A percentile compares a stretch with the other conserved stretches of the same genome.
These are phyloP conservation scores for Solanum commersonii DNA, from an alignment of 257 asterid species.

Conservation along the genomic window DNA sequence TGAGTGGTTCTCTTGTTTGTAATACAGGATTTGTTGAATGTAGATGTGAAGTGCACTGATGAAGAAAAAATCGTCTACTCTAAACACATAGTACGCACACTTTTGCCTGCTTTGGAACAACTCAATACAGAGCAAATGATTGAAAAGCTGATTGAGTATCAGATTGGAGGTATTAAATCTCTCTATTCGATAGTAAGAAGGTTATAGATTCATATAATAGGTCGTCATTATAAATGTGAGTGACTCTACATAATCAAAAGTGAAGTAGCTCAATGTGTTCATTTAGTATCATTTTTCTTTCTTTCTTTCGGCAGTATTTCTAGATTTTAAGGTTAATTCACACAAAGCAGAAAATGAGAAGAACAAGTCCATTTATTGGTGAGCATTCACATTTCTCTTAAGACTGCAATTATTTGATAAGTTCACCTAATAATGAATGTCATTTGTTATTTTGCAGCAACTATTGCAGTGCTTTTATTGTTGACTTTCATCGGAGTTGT, in stretches of 20 bases:
- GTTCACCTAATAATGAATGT: neutral
- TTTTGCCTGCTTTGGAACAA: conserved; percentile 61
- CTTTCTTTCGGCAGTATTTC: conserved; percentile 37
- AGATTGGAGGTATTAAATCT: conserved; percentile 36
- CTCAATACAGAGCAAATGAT: conserved; percentile 40
- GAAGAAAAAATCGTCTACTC: conserved; percentile 41
- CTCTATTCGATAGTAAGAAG: neutral
- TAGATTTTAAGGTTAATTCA: conserved; percentile 31
- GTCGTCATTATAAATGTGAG: neutral
- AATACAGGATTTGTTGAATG: conserved; percentile 27
- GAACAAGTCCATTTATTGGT: conserved; percentile 66
- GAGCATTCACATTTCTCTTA: neutral
- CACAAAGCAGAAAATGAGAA: conserved; percentile 5
- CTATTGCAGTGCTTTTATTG: conserved; percentile 62
- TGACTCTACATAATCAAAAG: neutral
- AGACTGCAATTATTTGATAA: neutral
- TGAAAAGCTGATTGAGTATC: conserved; percentile 66
- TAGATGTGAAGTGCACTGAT: conserved; percentile 10
- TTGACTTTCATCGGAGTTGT: conserved; percentile 71
- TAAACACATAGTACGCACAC: conserved; percentile 37
- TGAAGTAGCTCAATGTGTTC: neutral
- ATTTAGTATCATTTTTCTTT: neutral
- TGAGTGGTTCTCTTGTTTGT: neutral
- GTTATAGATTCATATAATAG: neutral
- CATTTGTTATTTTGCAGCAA: conserved; percentile 38